Percentiles rank a stretch among this genome's conserved stretches.
These are phyloP conservation scores for Nigrospora sphaerica DNA, from an alignment of 2,329 filamentous ascomycete species.

Conservation along the genomic window DNA sequence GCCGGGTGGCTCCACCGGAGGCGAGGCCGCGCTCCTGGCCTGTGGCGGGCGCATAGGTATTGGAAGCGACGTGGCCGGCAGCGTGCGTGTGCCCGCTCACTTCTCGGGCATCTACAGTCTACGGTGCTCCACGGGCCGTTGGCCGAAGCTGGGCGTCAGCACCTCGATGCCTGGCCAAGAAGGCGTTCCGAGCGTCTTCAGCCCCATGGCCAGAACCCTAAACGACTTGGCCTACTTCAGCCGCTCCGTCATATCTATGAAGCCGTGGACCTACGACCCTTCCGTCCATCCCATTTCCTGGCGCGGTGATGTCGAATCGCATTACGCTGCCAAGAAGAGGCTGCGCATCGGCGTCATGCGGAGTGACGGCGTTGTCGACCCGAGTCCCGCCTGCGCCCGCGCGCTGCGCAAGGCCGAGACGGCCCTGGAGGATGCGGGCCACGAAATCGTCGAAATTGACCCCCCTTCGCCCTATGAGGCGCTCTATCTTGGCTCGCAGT, in stretches of 20 bases:
- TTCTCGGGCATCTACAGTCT: constrained; percentile 86
- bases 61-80: constrained; percentile 86
- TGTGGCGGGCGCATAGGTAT: constrained; percentile 81
- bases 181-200: constrained; percentile 81
- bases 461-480: constrained; percentile 69
- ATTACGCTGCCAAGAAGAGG: constrained; percentile 52
- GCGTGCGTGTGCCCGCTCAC: constrained; percentile 78
- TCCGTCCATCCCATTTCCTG: constrained; percentile 80
- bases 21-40: constrained; percentile 75
- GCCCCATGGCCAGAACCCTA: constrained; percentile 83
- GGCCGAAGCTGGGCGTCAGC: constrained; percentile 76
- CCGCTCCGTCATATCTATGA: constrained; percentile 66
- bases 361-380: constrained; percentile 77
- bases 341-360: constrained; percentile 71
- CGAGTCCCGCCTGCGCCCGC: constrained; percentile 74
- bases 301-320: constrained; percentile 54
- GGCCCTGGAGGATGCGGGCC: constrained; percentile 64
- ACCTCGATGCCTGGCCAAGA: constrained; percentile 93
- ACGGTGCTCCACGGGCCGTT: constrained; percentile 80
- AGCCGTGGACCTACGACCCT: constrained; percentile 85
- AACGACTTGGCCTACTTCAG: constrained; percentile 82
- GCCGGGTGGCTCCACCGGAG: constrained; percentile 83
- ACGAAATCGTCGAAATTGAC: constrained; percentile 59
- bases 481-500: constrained; percentile 67
- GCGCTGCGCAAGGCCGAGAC: constrained; percentile 64